Evolutionary conservation across 1,139 yeast species (phyloP).

Genomic region (Candida tropicalis): DNA sequence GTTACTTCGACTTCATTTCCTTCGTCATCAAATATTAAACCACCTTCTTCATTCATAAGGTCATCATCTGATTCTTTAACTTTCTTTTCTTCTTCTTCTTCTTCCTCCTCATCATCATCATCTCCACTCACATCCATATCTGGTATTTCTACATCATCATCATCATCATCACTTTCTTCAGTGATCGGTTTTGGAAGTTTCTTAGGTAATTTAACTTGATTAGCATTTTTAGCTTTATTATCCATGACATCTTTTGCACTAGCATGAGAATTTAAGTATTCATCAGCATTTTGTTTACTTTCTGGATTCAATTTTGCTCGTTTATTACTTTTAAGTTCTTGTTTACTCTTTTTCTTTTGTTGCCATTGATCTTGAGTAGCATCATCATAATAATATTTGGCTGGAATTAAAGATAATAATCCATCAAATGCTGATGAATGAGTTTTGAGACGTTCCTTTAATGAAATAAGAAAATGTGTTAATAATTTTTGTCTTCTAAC

Average conservation of each 20-base stretch:
- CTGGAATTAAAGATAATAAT: constrained; percentile 85
- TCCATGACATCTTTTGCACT: constrained; percentile 71
- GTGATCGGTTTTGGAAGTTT: constrained; percentile 16
- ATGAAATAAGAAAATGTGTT: constrained; percentile 24
- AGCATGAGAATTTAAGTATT: constrained; percentile 38
- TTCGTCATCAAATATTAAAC: constrained; percentile 72
- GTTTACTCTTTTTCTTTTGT: constrained; percentile 73
- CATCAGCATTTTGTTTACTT: constrained; percentile 47
- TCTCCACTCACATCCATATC: constrained; percentile 16
- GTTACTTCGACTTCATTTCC: constrained; percentile 58
- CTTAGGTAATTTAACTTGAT: constrained; percentile 58
- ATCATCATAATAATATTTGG: constrained; percentile 84
- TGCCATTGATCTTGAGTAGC: constrained; percentile 89
- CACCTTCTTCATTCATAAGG: constrained; percentile 35
- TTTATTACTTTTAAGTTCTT: constrained; percentile 62
- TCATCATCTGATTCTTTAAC: constrained; percentile 19
- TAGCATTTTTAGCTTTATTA: constrained; percentile 57
- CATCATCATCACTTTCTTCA: constrained; percentile 10
- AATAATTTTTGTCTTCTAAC: no score
- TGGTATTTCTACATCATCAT: constrained; percentile 12
- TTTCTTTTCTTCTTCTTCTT: constrained; percentile 15
- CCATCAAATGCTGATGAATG: constrained; percentile 93
- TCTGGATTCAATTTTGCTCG: constrained; percentile 78
- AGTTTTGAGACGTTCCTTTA: constrained; percentile 74
- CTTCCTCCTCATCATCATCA: constrained; percentile 21